phyloP scores from a whole-genome alignment of 164 flowering plant genomes.

The Stephania japonica region DNA sequence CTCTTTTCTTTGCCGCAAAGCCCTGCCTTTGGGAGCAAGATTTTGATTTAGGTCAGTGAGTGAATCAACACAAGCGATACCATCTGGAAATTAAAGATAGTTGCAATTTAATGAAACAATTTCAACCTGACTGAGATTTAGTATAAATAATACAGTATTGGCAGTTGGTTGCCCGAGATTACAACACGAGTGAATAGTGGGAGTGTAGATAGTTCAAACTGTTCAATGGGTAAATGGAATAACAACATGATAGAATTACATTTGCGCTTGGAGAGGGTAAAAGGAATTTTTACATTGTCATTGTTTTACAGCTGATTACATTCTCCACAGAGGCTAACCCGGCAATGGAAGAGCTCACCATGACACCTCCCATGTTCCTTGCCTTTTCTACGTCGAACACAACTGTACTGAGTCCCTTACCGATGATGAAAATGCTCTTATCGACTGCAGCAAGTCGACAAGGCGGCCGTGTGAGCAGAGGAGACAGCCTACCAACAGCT shows the following conservation, averaged over 20 bases:
- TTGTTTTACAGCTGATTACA: conserved; percentile 53
- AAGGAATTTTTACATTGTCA: conserved; percentile 35
- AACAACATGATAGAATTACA: neutral
- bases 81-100: no score
- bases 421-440: conserved; percentile 53
- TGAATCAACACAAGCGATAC: no score
- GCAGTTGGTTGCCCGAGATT: neutral
- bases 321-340: conserved; percentile 32
- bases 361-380: conserved; percentile 33
- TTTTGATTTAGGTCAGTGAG: no score
- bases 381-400: conserved; percentile 44
- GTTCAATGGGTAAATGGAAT: neutral
- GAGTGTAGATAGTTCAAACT: neutral
- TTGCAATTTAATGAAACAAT: neutral
- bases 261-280: neutral
- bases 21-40: no score
- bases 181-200: neutral
- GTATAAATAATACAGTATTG: no score
- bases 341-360: conserved; percentile 55
- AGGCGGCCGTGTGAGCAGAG: conserved; percentile 58
- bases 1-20: no score
- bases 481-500: conserved; percentile 55
- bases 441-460: conserved; percentile 68
- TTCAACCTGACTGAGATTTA: neutral
- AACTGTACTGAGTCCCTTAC: conserved; percentile 71